Evolutionary conservation across 1,284 basidiomycete genomes (phyloP), one percentile per base, ranked within the genome.

Genomic region (Agroathelia rolfsii): DNA sequence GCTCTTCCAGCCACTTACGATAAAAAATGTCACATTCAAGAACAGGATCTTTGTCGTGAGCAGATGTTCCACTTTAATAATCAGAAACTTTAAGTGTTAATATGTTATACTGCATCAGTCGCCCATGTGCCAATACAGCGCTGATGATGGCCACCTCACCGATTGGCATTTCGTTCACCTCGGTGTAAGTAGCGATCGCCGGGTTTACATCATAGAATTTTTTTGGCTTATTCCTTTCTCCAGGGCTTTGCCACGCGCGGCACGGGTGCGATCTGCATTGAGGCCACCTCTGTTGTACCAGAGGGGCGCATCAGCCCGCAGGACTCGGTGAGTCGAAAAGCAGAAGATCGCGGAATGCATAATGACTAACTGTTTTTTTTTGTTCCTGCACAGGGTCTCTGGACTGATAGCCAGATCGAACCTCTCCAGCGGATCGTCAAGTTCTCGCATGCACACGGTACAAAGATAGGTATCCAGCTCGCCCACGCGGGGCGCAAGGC

Each of bases 161-260:
- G 76, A 85, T 44, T 85, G 77, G 76, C 85, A 89, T 52, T 55
- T 87, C 9, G 79, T 85, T 14, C 83, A 87, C 50, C 64, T 77
- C 23, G 76, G 73, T 11, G 69, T 70, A 42, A 38, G 66, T 59
- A 22, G 15, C 24, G 15, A 13, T 37, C 22, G 4, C 18, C 22
- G 16, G 12, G 17, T 32, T 14, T 14, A 24, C 36, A 26, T 24
- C 10, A 38, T 21, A 30, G 12, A 17, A 13, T 37, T 5, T 17
- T 10, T n/a, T 19, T n/a, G 1, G 18, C 15, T 32, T 15, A 25
- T 15, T 19, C 20, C 25, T 9, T 20, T 30, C 16, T 32, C n/a
- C 36, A 72, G 70, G 70, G 67, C 1, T 68, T 64, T 39, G 71
- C 72, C 11, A 66, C 71, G 10, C 63, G 75, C 17, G 74, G 76